Percentiles rank a stretch among this genome's conserved stretches.
These are phyloP conservation scores for Naganishia cerealis DNA, from an alignment of 1,284 basidiomycete species.

Conservation along the genomic window DNA sequence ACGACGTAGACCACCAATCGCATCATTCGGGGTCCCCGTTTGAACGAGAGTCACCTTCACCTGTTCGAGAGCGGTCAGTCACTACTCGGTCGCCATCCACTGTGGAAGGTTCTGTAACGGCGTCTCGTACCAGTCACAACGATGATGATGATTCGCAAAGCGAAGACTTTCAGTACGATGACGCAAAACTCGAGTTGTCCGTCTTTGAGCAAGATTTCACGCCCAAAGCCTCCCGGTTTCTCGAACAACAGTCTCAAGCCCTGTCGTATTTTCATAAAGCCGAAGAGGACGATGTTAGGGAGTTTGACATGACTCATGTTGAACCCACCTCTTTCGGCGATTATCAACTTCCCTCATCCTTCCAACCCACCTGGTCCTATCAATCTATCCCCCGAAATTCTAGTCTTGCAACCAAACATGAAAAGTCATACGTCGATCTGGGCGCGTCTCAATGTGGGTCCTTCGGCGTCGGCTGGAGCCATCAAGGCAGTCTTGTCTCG, in stretches of 20 bases:
- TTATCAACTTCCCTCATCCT: slow-evolving; percentile 31
- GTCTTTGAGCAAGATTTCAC: slow-evolving; percentile 23
- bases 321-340: slow-evolving; percentile 40
- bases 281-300: slow-evolving; percentile 69
- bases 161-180: slow-evolving; percentile 29
- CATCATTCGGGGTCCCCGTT: not conserved
- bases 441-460: slow-evolving; percentile 24
- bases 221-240: slow-evolving; percentile 14
- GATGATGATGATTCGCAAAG: slow-evolving; percentile 30
- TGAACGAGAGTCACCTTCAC: slow-evolving; percentile 2
- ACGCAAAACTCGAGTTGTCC: slow-evolving; percentile 7
- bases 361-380: slow-evolving; percentile 37
- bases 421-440: slow-evolving; percentile 24
- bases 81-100: slow-evolving; percentile 14
- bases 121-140: slow-evolving; percentile 6
- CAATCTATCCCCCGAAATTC: slow-evolving; percentile 34
- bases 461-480: slow-evolving; percentile 35
- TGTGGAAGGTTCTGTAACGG: slow-evolving; percentile 11
- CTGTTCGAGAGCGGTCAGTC: slow-evolving; percentile 10
- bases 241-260: slow-evolving; percentile 12
- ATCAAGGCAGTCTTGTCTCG: slow-evolving; percentile 55
- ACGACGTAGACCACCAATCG: slow-evolving; percentile 36
- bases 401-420: slow-evolving; percentile 21
- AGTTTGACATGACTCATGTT: slow-evolving; percentile 53
- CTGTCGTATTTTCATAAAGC: slow-evolving; percentile 60